Percentiles rank a stretch among this genome's conserved stretches.
Evolutionary conservation across 1,284 basidiomycete genomes (phyloP).

Genomic region (Cronartium ribicola): DNA sequence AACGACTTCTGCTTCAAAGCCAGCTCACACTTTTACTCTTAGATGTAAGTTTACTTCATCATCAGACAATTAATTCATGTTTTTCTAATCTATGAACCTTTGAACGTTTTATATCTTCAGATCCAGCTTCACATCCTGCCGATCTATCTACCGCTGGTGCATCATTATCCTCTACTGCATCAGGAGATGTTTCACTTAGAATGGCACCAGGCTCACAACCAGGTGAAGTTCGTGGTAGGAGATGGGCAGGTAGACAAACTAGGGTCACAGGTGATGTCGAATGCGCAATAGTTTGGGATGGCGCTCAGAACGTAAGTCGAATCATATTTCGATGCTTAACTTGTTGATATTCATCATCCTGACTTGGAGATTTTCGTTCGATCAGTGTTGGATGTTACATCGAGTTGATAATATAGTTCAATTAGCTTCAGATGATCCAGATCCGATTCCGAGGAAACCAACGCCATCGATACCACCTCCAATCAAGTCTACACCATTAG

Average conservation of each 20-base stretch:
- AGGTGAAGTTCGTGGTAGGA: slow-evolving; percentile 22
- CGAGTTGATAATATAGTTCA: slow-evolving; percentile 37
- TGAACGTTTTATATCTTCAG: background rate
- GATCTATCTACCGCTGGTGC: slow-evolving; percentile 34
- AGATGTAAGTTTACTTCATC: slow-evolving; percentile 7
- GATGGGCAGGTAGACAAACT: slow-evolving; percentile 27
- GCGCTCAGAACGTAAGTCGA: slow-evolving; percentile 30
- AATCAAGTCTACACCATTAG: background rate
- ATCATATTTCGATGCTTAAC: background rate
- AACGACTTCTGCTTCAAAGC: slow-evolving; percentile 1
- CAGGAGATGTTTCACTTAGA: slow-evolving; percentile 35
- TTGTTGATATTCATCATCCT: background rate
- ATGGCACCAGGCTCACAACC: slow-evolving; percentile 10
- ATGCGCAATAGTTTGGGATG: slow-evolving; percentile 37
- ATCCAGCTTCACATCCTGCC: slow-evolving; percentile 34
- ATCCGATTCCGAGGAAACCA: slow-evolving; percentile 12
- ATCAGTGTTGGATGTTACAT: slow-evolving; percentile 36
- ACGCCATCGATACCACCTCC: background rate
- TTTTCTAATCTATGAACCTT: background rate
- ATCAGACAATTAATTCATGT: background rate
- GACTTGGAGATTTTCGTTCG: background rate
- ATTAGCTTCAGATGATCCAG: slow-evolving; percentile 27
- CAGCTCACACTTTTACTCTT: slow-evolving; percentile 24
- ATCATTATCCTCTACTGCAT: slow-evolving; percentile 34
- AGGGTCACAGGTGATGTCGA: slow-evolving; percentile 14